These are phyloP conservation scores for Syzygium oleosum DNA, from an alignment of 345 rosid genomes.

Conservation along the genomic window DNA sequence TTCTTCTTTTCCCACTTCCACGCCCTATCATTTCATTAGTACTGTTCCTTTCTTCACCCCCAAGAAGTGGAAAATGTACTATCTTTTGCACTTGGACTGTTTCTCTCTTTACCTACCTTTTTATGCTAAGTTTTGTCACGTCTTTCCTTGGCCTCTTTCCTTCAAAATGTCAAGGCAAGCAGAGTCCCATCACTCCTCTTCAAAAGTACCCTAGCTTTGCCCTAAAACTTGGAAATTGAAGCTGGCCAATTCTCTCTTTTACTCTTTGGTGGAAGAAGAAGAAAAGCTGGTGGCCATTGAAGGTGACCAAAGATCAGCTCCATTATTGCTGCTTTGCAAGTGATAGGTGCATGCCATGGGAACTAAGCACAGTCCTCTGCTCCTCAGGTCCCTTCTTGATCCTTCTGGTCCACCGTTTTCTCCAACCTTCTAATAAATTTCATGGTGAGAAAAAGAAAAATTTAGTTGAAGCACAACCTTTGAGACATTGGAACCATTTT, in stretches of 20 bases:
- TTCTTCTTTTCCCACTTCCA: neutral
- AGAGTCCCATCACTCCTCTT: neutral
- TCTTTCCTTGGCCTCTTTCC: neutral
- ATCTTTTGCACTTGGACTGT: neutral
- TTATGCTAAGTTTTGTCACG: neutral
- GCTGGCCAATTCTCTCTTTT: neutral
- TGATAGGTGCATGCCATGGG: constrained; percentile 50
- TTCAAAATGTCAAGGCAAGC: neutral
- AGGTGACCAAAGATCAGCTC: constrained; percentile 93
- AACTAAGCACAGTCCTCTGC: constrained; percentile 79
- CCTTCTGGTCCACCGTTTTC: constrained; percentile 19
- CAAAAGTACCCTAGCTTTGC: neutral
- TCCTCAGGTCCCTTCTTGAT: constrained; percentile 34
- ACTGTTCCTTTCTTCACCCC: neutral
- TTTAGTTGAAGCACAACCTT: neutral
- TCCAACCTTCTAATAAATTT: constrained; percentile 17
- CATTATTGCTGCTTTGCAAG: constrained; percentile 47
- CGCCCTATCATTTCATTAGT: neutral
- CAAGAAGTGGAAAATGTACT: neutral
- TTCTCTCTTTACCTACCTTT: neutral
- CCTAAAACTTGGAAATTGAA: neutral
- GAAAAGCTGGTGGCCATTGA: constrained; percentile 23
- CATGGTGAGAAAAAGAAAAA: neutral
- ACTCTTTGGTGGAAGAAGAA: neutral
- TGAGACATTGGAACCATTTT: neutral